Base-by-base conservation (phyloP, 352 stramenopile genomes). In the Globisporangium cederbergense region DNA sequence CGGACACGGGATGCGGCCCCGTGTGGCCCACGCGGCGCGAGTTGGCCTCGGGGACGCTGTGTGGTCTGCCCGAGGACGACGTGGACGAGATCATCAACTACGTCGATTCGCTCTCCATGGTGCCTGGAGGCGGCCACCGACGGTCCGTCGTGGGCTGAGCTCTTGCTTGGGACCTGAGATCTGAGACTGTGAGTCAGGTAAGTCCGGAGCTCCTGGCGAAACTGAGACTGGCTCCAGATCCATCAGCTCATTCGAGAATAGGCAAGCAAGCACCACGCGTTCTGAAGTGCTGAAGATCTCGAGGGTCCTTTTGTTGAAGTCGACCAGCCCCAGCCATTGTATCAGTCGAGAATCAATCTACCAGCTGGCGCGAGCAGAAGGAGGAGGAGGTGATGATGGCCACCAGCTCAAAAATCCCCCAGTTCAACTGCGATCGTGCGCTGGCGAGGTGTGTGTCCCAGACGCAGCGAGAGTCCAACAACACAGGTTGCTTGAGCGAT, bases 11-110 rank as follows among this genome's bases (percentile, higher is more conserved):
- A 30, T 93, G 84, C 52, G 77, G 79, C 0, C 82, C 82, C 3
- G 78, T 91, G 68, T 91, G 81, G 81, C 81, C 79, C 18, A 84
- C 78, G 16, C 81, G 81, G 0, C 71, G 75, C 7, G 79, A 91
- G 22, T 59, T 91, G 4, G 81, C 81, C 2, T 64, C 62, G 18
- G 66, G 73, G n/a, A 88, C 81, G 18, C 65, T 91, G 2, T 77
- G 69, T 25, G 81, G 79, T 0, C 57, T 91, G 16, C 79, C 81
- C 0, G 63, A 69, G 13, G 72, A 83, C 6, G 74, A 87, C 30
- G 52, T 86, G 6, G 68, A 79, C 16, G 66, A 69, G 14, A 72
- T 89, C 43, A 72, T 78, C 28, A 66, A 77, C 52, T 72, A 89
- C 60, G 81, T 91, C 11, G 79, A 89, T 52, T 78, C 78, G 28